Evolutionary conservation across 148 eudicot species (phyloP).

Genomic region (Nepenthes mirabilis): DNA sequence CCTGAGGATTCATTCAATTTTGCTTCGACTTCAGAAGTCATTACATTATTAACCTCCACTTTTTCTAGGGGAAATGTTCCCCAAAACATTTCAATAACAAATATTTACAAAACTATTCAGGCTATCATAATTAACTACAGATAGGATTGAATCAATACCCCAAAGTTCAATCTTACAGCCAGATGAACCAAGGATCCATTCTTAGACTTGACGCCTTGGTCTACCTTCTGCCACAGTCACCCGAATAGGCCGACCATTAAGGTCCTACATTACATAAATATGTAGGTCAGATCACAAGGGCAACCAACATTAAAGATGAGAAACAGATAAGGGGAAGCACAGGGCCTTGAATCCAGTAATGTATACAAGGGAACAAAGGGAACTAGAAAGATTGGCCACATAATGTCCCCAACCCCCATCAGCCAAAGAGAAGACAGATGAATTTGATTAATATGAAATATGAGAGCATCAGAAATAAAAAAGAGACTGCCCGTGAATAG

Average conservation of each 20-base stretch:
- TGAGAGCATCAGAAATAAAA: no score
- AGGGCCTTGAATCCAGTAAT: neutral
- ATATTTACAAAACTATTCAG: no score
- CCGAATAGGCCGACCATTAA: conserved; percentile 70
- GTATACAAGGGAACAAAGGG: neutral
- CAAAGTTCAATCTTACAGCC: neutral
- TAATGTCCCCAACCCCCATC: neutral
- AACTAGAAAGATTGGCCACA: neutral
- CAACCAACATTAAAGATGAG: neutral
- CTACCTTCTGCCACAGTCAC: conserved; percentile 73
- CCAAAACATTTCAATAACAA: no score
- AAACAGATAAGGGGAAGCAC: neutral
- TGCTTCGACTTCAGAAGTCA: no score
- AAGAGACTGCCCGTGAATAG: no score
- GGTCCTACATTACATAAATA: conserved; percentile 43
- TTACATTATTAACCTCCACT: no score
- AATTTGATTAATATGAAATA: no score
- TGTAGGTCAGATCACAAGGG: neutral
- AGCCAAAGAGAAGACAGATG: neutral
- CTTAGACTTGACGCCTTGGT: conserved; percentile 49
- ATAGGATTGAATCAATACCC: conserved; percentile 1
- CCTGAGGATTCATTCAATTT: no score
- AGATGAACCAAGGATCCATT: neutral
- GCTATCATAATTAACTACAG: neutral
- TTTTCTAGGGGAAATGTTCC: no score